Evolutionary conservation across 108 stramenopile genomes (phyloP).

Genomic region (Cyclotella atomus): DNA sequence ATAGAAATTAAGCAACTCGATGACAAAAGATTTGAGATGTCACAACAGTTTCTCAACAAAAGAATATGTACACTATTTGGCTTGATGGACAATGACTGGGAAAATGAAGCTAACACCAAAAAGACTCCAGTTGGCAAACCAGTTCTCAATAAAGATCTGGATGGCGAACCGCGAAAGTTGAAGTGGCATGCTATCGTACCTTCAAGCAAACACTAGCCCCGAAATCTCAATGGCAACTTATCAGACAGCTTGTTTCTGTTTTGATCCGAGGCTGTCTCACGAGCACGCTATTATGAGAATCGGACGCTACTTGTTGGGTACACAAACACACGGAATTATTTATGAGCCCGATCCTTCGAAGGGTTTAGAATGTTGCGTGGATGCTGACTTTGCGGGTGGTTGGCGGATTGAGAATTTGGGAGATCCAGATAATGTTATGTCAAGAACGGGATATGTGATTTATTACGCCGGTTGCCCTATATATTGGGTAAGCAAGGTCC

Average conservation of each 20-base stretch:
- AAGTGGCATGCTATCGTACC: constrained; percentile 54
- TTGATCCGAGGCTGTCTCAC: constrained; percentile 45
- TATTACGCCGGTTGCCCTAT: neutral
- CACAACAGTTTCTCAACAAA: constrained; percentile 45
- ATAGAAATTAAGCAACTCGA: constrained; percentile 35
- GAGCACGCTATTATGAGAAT: constrained; percentile 58
- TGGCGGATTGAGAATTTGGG: constrained; percentile 33
- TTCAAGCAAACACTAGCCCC: constrained; percentile 49
- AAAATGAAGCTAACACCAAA: neutral
- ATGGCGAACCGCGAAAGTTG: neutral
- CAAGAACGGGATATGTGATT: constrained; percentile 27
- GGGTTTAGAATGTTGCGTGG: constrained; percentile 53
- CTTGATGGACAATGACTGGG: neutral
- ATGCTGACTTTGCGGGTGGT: constrained; percentile 59
- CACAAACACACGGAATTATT: constrained; percentile 51
- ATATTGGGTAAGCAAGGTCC: neutral
- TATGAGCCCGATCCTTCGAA: constrained; percentile 28
- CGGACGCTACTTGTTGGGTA: constrained; percentile 51
- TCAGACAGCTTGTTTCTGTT: constrained; percentile 50
- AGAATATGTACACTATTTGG: constrained; percentile 23
- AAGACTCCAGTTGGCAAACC: constrained; percentile 14
- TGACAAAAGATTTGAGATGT: constrained; percentile 41
- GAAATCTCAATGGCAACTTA: constrained; percentile 55
- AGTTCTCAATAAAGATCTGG: constrained; percentile 6
- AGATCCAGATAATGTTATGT: constrained; percentile 27